phyloP scores from a whole-genome alignment of 2,329 filamentous ascomycete genomes.

The Colletotrichum lindemuthianum region DNA sequence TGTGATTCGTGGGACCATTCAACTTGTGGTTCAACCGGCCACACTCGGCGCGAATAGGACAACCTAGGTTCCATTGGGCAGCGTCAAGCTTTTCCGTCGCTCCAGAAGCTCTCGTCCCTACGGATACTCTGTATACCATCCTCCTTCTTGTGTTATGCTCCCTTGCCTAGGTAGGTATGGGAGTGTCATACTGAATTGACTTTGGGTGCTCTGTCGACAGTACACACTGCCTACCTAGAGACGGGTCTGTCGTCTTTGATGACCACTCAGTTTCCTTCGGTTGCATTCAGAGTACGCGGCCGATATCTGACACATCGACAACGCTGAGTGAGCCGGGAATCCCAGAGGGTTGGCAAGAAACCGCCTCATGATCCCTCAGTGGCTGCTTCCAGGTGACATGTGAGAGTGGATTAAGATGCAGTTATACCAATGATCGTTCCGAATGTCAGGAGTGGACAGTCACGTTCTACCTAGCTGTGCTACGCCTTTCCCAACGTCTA shows the following conservation, averaged over 20 bases:
- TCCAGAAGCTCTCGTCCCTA: neutral
- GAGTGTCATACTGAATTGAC: too few relatives aligned
- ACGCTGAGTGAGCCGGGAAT: conserved; percentile 20
- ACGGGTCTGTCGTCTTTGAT: neutral
- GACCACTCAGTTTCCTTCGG: neutral
- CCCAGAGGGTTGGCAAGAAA: neutral
- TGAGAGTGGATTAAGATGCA: too few relatives aligned
- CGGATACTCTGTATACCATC: conserved; percentile 13
- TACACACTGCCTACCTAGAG: neutral
- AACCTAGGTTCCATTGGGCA: conserved; percentile 13
- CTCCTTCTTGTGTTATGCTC: conserved; percentile 2
- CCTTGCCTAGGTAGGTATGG: too few relatives aligned
- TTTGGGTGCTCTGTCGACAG: too few relatives aligned
- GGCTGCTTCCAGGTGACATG: neutral
- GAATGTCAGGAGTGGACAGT: too few relatives aligned
- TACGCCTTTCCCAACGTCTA: too few relatives aligned
- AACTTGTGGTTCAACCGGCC: conserved; percentile 1
- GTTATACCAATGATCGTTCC: too few relatives aligned
- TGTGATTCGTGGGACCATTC: conserved; percentile 26
- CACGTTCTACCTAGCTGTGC: too few relatives aligned
- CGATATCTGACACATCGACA: conserved; percentile 30
- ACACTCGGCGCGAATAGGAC: conserved; percentile 21
- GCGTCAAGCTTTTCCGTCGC: neutral
- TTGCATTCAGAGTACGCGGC: neutral
- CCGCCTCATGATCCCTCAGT: conserved; percentile 9